Evolutionary conservation across 2,329 filamentous ascomycete genomes (phyloP).

Genomic region (Biscogniauxia mediterranea): DNA sequence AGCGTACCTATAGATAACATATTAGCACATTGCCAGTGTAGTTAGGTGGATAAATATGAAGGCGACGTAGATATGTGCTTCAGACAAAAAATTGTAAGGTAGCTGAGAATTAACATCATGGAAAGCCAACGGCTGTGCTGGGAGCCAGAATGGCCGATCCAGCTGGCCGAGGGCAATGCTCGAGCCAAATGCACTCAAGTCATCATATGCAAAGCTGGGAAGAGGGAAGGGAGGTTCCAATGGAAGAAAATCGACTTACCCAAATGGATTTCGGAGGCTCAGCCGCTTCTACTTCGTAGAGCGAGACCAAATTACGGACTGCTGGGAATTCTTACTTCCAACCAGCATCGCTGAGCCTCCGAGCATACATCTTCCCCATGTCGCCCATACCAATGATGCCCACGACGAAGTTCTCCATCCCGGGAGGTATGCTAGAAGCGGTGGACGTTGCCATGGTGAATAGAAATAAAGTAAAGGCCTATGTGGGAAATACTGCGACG

Average conservation of each 20-base stretch:
- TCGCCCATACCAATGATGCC: constrained; percentile 99
- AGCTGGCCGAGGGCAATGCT: constrained; percentile 71
- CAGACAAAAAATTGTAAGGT: constrained; percentile 90
- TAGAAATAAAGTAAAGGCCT: not conserved
- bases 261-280: constrained; percentile 27
- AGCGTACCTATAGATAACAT: constrained; percentile 6
- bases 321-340: constrained; percentile 74
- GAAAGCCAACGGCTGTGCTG: constrained; percentile 64
- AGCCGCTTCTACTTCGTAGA: not conserved
- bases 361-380: constrained; percentile 99
- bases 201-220: constrained; percentile 68
- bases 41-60: constrained; percentile 13
- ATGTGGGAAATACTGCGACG: not conserved
- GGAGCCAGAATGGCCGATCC: constrained; percentile 75
- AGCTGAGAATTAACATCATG: constrained; percentile 99
- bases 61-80: constrained; percentile 40
- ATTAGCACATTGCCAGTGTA: constrained; percentile 21
- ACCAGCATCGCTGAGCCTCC: constrained; percentile 81
- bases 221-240: not conserved
- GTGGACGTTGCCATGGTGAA: constrained; percentile 24
- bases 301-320: not conserved
- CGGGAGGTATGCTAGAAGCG: constrained; percentile 33
- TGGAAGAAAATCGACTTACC: constrained; percentile 36
- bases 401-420: constrained; percentile 70
- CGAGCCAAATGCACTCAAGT: constrained; percentile 99